These are phyloP conservation scores for Trypanosoma congolense DNA, from an alignment of 208 protist genomes.

Conservation along the genomic window DNA sequence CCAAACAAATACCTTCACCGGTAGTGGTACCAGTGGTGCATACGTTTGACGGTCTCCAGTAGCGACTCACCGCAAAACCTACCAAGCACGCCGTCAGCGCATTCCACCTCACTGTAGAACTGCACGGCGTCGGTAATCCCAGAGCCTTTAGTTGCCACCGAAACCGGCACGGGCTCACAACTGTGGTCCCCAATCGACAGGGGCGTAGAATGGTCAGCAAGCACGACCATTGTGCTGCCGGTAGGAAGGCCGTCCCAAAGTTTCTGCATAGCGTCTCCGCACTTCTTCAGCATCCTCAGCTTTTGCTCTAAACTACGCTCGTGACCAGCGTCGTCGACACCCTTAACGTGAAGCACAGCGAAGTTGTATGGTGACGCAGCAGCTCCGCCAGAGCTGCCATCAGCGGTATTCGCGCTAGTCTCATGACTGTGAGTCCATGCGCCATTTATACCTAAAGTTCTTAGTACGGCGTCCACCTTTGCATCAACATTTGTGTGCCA, in stretches of 20 bases:
- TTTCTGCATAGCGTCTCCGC: slow-evolving; percentile 38
- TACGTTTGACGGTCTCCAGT: slow-evolving; percentile 46
- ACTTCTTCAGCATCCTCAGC: slow-evolving; percentile 43
- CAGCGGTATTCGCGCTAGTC: background rate
- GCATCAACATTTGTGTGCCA: slow-evolving; percentile 42
- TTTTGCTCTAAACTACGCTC: slow-evolving; percentile 39
- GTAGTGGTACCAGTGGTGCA: slow-evolving; percentile 57
- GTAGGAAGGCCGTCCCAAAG: slow-evolving; percentile 45
- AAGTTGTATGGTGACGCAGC: slow-evolving; percentile 28
- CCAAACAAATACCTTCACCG: too few species aligned
- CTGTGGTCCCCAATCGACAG: slow-evolving; percentile 58
- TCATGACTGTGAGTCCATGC: too few species aligned
- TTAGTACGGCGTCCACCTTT: slow-evolving; percentile 46
- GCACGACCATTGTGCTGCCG: slow-evolving; percentile 46
- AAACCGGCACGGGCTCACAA: slow-evolving; percentile 66
- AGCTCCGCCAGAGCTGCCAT: background rate
- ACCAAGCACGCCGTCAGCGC: slow-evolving; percentile 26
- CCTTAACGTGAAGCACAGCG: slow-evolving; percentile 72
- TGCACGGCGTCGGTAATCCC: slow-evolving; percentile 30
- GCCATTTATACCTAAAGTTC: slow-evolving; percentile 30
- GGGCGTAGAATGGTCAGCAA: slow-evolving; percentile 61
- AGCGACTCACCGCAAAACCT: slow-evolving; percentile 50
- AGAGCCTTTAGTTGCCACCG: slow-evolving; percentile 38
- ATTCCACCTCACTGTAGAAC: slow-evolving; percentile 51
- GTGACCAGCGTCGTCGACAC: slow-evolving; percentile 66